A percentile compares a stretch with the other conserved stretches of the same genome.
These are phyloP conservation scores for Reutealis trisperma DNA, from an alignment of 345 rosid species.

Conservation along the genomic window DNA sequence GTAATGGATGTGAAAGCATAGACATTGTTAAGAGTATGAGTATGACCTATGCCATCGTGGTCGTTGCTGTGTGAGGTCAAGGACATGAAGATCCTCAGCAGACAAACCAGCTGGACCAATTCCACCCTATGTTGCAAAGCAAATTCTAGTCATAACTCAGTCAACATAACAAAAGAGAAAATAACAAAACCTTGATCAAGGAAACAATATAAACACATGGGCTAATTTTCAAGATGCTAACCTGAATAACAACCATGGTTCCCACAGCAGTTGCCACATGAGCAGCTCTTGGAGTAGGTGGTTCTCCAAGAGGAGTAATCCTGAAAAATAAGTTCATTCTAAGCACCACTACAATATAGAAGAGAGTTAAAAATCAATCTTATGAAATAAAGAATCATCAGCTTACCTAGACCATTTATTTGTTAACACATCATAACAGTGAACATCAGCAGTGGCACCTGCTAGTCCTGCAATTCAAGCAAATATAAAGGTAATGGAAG, in stretches of 20 bases:
- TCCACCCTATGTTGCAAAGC: constrained; percentile 70
- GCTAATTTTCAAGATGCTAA: constrained; percentile 26
- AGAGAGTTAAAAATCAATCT: not conserved
- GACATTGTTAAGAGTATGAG: constrained; percentile 20
- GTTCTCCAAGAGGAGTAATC: constrained; percentile 88
- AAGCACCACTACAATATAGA: constrained; percentile 1
- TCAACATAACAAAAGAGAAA: constrained; percentile 2
- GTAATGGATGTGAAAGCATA: constrained; percentile 2
- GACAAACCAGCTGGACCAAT: constrained; percentile 99
- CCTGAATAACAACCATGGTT: constrained; percentile 99
- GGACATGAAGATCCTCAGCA: constrained; percentile 99
- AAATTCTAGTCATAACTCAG: constrained; percentile 9
- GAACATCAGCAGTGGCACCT: constrained; percentile 99
- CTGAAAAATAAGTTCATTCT: constrained; percentile 39
- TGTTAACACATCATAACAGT: constrained; percentile 88
- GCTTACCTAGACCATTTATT: constrained; percentile 97
- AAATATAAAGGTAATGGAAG: constrained; percentile 9
- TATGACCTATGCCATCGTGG: constrained; percentile 97
- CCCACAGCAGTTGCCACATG: constrained; percentile 99
- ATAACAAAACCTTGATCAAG: not conserved
- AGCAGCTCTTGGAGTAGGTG: constrained; percentile 99
- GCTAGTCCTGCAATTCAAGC: constrained; percentile 73
- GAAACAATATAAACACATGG: constrained; percentile 1
- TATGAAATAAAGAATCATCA: constrained; percentile 6
- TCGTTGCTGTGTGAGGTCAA: constrained; percentile 93